Evolutionary conservation across 2,329 filamentous ascomycete genomes (phyloP).

Genomic region (Ascochyta rabiei): DNA sequence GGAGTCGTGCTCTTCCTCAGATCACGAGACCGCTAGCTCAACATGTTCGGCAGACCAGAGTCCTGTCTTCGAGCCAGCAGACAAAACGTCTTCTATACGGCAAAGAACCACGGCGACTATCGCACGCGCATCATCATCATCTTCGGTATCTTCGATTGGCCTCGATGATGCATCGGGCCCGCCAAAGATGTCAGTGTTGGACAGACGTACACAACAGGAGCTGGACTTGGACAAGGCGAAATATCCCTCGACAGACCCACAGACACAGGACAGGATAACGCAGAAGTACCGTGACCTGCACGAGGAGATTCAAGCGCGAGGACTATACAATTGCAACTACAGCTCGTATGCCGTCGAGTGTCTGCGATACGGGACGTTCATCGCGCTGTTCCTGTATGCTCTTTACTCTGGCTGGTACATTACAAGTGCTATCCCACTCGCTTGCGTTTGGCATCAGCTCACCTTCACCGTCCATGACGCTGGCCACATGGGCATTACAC

Average conservation of each 20-base stretch:
- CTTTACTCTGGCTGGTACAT: slow-evolving; percentile 52
- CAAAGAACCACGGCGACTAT: slow-evolving; percentile 46
- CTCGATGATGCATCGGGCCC: slow-evolving; percentile 45
- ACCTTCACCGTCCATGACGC: slow-evolving; percentile 95
- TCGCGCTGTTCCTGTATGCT: slow-evolving; percentile 62
- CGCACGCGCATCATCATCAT: slow-evolving; percentile 58
- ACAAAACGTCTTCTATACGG: slow-evolving; percentile 45
- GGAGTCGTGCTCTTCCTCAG: slow-evolving; percentile 27
- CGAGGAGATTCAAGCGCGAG: slow-evolving; percentile 71
- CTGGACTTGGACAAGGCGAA: slow-evolving; percentile 76
- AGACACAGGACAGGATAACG: slow-evolving; percentile 77
- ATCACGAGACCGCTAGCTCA: slow-evolving; percentile 35
- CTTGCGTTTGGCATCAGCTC: slow-evolving; percentile 90
- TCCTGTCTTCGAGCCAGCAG: slow-evolving; percentile 63
- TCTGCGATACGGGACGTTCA: slow-evolving; percentile 73
- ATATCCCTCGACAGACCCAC: slow-evolving; percentile 78
- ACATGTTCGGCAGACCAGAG: slow-evolving; percentile 62
- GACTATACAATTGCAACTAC: slow-evolving; percentile 86
- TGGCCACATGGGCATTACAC: slow-evolving; percentile 96
- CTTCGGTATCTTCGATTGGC: slow-evolving; percentile 63
- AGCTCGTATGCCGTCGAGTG: slow-evolving; percentile 76
- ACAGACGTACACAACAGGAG: slow-evolving; percentile 74
- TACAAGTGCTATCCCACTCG: slow-evolving; percentile 76
- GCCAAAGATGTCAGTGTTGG: slow-evolving; percentile 66
- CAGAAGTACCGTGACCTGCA: slow-evolving; percentile 82